Evolutionary conservation across 2,329 filamentous ascomycete species (phyloP).

Genomic region (Thelonectria rubi): DNA sequence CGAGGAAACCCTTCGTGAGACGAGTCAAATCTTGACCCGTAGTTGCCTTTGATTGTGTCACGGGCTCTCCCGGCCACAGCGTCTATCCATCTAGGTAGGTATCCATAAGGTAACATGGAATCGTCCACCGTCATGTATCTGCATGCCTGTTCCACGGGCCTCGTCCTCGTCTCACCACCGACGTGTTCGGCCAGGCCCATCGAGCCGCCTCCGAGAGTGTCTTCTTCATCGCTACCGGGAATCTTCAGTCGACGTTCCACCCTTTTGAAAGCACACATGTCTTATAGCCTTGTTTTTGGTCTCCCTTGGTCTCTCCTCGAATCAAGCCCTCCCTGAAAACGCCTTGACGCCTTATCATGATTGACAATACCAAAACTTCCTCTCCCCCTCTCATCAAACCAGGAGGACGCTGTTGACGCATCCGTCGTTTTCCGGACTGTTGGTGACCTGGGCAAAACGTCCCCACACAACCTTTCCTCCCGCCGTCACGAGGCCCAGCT

Average conservation of each 20-base stretch:
- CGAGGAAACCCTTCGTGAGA: background rate
- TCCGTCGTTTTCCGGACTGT: constrained; percentile 57
- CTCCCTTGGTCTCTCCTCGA: constrained; percentile 19
- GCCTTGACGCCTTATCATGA: constrained; percentile 43
- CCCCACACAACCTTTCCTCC: constrained; percentile 95
- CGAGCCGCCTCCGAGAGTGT: constrained; percentile 34
- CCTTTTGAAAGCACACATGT: constrained; percentile 28
- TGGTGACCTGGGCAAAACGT: constrained; percentile 69
- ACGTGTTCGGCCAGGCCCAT: constrained; percentile 8
- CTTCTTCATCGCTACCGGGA: constrained; percentile 42
- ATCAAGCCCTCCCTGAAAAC: constrained; percentile 41
- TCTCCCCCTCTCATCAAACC: constrained; percentile 33
- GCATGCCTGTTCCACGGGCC: background rate
- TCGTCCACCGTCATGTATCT: background rate
- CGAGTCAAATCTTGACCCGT: background rate
- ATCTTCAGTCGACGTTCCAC: constrained; percentile 43
- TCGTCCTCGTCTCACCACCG: constrained; percentile 5
- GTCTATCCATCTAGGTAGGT: background rate
- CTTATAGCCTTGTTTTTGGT: constrained; percentile 5
- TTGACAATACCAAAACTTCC: constrained; percentile 31
- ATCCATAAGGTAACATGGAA: background rate
- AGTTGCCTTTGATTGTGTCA: background rate
- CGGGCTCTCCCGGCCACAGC: background rate
- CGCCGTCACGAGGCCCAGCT: constrained; percentile 89
- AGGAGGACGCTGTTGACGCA: constrained; percentile 45